Evolutionary conservation across 2,329 filamentous ascomycete species (phyloP), one percentile per base, ranked within the genome.

Genomic region (Aaosphaeria arxii): DNA sequence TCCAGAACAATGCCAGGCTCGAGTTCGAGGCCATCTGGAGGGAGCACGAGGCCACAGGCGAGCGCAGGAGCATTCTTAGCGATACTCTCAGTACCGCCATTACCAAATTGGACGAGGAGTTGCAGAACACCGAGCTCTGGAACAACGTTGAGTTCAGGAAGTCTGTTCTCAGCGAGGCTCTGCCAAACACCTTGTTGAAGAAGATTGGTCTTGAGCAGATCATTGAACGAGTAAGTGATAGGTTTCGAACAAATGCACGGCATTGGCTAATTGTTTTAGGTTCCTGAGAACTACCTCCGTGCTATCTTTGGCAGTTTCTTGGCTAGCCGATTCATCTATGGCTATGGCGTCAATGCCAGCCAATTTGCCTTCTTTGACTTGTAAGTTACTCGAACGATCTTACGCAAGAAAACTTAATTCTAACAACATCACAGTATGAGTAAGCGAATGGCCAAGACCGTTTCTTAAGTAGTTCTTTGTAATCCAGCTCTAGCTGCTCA

Each of bases 301-400:
- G 87, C 91, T 56, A 97, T 99, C 69, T 99, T 99, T 67, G 94
- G 94, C 59, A 95, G 89, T 69, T 96, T 92, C 74, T 79, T 99
- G 58, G 92, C 94, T 43, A 95, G 88, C 65, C 87, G 94, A 40
- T 99, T 99, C 70, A 90, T 99, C 38, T 99, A 99, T 72, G 85
- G 95, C 70, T 94, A 92, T 69, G 94, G 94, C 63, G 91, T 91
- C 69, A 86, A 83, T 57, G 91, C 94, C 5, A 94, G 87, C 76
- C 92, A 96, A 65, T 97, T 99, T 76, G 91, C 92, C 36, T 99
- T 99, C 80, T 99, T 95, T 74, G 90, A 95, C 70, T 99, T 97
- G 88, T 91, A 77, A 84, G 88, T 87, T 51, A 42, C 43, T n/a
- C 30, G 2, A 9, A 17, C 17, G 3, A 24, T 24, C 3, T 3